Evolutionary conservation across 2,329 filamentous ascomycete genomes (phyloP).

Genomic region (Colletotrichum karsti): DNA sequence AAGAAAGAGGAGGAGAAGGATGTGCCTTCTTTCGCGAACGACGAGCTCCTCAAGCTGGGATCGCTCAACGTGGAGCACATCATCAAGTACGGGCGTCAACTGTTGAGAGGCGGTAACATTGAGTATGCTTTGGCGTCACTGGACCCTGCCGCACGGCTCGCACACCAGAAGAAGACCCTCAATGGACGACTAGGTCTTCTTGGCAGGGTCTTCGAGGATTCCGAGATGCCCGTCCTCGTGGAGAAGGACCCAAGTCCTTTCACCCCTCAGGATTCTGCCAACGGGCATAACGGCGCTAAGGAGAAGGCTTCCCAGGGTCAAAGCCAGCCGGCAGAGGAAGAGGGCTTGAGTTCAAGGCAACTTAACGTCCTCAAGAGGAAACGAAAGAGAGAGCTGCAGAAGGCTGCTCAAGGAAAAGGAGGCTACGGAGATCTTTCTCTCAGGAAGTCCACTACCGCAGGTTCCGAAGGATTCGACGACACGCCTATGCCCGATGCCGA

Average conservation of each 20-base stretch:
- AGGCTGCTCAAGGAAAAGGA: constrained; percentile 85
- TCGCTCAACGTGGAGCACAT: constrained; percentile 82
- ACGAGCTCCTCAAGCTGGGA: constrained; percentile 76
- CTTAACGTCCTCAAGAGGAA: constrained; percentile 95
- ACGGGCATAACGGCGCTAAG: constrained; percentile 41
- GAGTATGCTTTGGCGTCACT: constrained; percentile 86
- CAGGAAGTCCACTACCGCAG: constrained; percentile 67
- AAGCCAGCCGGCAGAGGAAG: constrained; percentile 64
- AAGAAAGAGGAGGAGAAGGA: constrained; percentile 72
- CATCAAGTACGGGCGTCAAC: constrained; percentile 82
- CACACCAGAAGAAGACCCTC: constrained; percentile 90
- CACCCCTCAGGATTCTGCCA: constrained; percentile 52
- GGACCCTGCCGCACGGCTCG: constrained; percentile 81
- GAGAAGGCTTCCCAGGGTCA: constrained; percentile 47
- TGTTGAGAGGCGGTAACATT: constrained; percentile 86
- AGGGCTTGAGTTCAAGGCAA: constrained; percentile 87
- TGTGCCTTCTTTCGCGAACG: constrained; percentile 48
- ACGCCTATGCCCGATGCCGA: constrained; percentile 61
- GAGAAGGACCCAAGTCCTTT: constrained; percentile 58
- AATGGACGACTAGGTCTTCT: constrained; percentile 82
- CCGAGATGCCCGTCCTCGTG: constrained; percentile 68
- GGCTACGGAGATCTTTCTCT: constrained; percentile 87
- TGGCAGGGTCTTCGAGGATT: constrained; percentile 86
- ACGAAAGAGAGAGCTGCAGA: constrained; percentile 87
- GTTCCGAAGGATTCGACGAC: constrained; percentile 71